These are phyloP conservation scores for Phytophthora syringae DNA, from an alignment of 352 stramenopile genomes.

Conservation along the genomic window DNA sequence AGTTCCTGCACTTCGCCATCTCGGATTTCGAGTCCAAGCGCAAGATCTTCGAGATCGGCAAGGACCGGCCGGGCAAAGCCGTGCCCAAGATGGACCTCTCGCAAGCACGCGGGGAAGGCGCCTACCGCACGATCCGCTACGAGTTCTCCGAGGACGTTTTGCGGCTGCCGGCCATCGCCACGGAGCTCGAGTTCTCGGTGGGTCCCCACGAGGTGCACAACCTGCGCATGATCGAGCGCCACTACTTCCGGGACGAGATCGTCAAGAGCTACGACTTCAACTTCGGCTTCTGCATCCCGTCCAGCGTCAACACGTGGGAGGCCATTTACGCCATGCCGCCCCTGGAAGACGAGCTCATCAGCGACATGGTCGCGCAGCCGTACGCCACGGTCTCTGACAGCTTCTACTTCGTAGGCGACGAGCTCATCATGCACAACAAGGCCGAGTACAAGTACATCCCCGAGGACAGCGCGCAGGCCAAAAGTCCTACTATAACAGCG, in stretches of 20 bases:
- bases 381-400: constrained; percentile 95
- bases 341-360: constrained; percentile 94
- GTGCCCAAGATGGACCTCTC: constrained; percentile 85
- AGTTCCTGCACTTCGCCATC: constrained; percentile 97
- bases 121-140: constrained; percentile 95
- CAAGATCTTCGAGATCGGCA: constrained; percentile 94
- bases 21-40: constrained; percentile 95
- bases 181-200: constrained; percentile 93
- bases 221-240: constrained; percentile 96
- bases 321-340: constrained; percentile 94
- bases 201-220: constrained; percentile 89
- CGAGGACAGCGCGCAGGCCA: constrained; percentile 91
- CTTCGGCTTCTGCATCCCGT: constrained; percentile 97
- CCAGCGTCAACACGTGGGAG: constrained; percentile 96
- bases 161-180: constrained; percentile 89
- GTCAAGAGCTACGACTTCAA: constrained; percentile 97
- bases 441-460: constrained; percentile 94
- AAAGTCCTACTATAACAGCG: constrained; percentile 92
- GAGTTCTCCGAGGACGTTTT: constrained; percentile 95
- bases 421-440: constrained; percentile 98
- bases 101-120: constrained; percentile 89
- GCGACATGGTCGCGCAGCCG: constrained; percentile 94
- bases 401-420: constrained; percentile 97
- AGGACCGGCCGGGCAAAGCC: constrained; percentile 68
- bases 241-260: constrained; percentile 96